Conservation (phyloP, 345 rosid genomes). For the Litchi chinensis region DNA sequence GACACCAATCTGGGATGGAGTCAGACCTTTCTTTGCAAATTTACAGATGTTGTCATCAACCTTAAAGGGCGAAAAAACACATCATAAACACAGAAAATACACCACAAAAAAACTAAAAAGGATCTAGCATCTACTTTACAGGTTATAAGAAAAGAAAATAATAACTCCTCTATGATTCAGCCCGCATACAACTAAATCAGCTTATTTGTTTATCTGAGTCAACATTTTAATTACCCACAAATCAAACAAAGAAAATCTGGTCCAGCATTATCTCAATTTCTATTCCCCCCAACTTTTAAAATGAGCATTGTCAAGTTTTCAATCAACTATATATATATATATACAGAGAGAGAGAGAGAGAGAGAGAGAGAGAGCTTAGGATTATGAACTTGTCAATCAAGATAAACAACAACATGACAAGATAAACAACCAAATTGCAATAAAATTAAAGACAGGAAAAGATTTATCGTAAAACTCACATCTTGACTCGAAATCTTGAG, state of each 20-base stretch:
- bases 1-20: conserved; percentile 81
- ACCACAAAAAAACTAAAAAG: not conserved
- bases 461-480: conserved; percentile 35
- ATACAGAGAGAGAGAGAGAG: too few species aligned
- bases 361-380: too few species aligned
- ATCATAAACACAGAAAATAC: not conserved
- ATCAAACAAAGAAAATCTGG: not conserved
- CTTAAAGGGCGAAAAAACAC: conserved; percentile 23
- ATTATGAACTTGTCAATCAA: not conserved
- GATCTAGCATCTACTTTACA: too few species aligned
- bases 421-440: not conserved
- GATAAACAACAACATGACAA: too few species aligned
- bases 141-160: not conserved
- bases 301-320: not conserved
- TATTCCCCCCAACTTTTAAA: not conserved
- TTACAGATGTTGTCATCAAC: conserved; percentile 71
- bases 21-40: conserved; percentile 76
- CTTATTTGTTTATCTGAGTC: not conserved
- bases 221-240: not conserved
- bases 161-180: not conserved
- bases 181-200: not conserved
- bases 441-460: not conserved
- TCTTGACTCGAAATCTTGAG: conserved; percentile 57
- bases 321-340: too few species aligned
- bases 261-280: not conserved